Base-by-base conservation (phyloP, 192 early-diverging fungal species). In the Chytriomyces confervae region DNA sequence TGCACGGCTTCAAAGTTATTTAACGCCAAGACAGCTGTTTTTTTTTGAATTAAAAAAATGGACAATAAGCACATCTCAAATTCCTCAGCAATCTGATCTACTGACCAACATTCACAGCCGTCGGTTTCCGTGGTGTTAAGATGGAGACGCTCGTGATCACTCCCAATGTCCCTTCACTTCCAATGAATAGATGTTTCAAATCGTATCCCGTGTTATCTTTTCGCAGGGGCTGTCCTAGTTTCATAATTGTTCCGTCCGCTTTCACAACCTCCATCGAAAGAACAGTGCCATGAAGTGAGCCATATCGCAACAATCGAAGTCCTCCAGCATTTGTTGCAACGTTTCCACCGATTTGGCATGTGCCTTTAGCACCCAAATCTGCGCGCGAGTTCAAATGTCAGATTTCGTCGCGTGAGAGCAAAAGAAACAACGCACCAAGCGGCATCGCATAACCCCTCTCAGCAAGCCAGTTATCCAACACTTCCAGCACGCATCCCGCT, bases 141-240 rank as follows among this genome's bases (percentile, higher is more conserved):
- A 99, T 92, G 0, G 96, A 95, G 16, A 98, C 94, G 48, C 90
- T 94, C 0, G 97, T 98, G 64, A 99, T 91, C 49, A 99, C 87
- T 1, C 97, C 97, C 66, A 99, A 82, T 5, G 95, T 95, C 36
- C 97, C 97, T 80, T 99, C 97, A 11, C 95, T 89, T 8, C 97
- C 97, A 69, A 99, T 97, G 79, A 99, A 98, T 45, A 99, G 86
- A 82, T 99, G 97, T 85, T 99, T 99, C 47, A 99, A 80, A 77
- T 99, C 97, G 69, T 94, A 97, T 2, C 96, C 98, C 36, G 98
- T 99, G 80, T 97, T 98, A 80, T 99, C 98, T 82, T 99, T 99
- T 70, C 97, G 91, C 82, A 99, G 66, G 13, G 86, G 86, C 65
- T 84, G 81, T 27, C 86, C 86, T 0, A 85, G 66, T 44, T 87